A percentile compares a stretch with the other conserved stretches of the same genome.
phyloP scores from a whole-genome alignment of 441 rosid species.

The Pelargonium citronellum region DNA sequence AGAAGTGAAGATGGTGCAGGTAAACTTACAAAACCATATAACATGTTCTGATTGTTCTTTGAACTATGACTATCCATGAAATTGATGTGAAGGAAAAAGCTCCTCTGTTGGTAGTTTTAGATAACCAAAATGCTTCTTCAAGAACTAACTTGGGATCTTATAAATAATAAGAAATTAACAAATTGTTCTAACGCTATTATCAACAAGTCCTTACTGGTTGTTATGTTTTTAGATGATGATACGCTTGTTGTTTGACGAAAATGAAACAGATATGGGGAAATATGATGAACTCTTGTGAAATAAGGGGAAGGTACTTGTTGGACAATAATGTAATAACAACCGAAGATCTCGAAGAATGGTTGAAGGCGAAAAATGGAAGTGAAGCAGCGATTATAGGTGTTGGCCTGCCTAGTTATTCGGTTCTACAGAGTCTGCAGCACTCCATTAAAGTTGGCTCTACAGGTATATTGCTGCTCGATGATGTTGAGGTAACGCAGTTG shows the following conservation, averaged over 20 bases:
- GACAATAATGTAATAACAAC: conserved; percentile 44
- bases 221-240: too few relatives aligned
- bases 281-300: conserved; percentile 53
- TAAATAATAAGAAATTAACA: too few relatives aligned
- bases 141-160: too few relatives aligned
- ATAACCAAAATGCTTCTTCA: too few relatives aligned
- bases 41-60: too few relatives aligned
- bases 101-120: too few relatives aligned
- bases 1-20: conserved; percentile 80
- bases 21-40: too few relatives aligned
- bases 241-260: too few relatives aligned
- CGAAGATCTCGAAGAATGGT: conserved; percentile 44
- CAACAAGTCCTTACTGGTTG: too few relatives aligned
- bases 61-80: too few relatives aligned
- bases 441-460: conserved; percentile 58
- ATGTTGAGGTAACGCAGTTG: conserved; percentile 50
- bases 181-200: too few relatives aligned
- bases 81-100: too few relatives aligned
- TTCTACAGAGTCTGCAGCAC: conserved; percentile 46
- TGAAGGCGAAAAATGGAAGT: conserved; percentile 43
- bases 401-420: conserved; percentile 59
- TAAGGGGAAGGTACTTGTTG: conserved; percentile 57
- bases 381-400: conserved; percentile 45
- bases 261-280: conserved; percentile 54
- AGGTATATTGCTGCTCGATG: conserved; percentile 54